Conservation (phyloP, 2,329 filamentous ascomycete genomes). For the Coleophoma cylindrospora region DNA sequence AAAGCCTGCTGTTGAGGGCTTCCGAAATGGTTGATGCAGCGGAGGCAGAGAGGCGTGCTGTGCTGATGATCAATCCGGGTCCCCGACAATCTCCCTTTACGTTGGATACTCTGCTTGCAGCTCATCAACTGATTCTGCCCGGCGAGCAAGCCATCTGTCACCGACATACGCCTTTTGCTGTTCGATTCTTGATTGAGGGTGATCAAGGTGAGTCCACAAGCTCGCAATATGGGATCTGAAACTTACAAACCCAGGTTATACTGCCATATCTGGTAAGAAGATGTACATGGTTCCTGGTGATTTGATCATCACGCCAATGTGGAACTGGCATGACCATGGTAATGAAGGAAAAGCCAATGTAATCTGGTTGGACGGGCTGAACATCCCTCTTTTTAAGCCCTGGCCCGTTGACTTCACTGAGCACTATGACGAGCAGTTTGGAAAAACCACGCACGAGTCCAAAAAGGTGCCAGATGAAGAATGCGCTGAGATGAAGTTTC, state of each 20-base stretch:
- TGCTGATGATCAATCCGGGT: slow-evolving; percentile 1
- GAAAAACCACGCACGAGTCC: slow-evolving; percentile 29
- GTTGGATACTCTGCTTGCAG: slow-evolving; percentile 1
- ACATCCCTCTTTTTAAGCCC: slow-evolving; percentile 35
- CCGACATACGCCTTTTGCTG: slow-evolving; percentile 1
- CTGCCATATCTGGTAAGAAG: slow-evolving; percentile 35
- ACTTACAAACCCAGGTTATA: slow-evolving; percentile 32
- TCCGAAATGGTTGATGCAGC: slow-evolving; percentile 1
- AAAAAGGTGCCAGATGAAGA: background rate
- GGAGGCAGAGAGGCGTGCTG: slow-evolving; percentile 1
- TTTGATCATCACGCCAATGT: slow-evolving; percentile 39
- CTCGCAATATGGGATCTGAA: background rate
- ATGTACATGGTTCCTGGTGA: slow-evolving; percentile 38
- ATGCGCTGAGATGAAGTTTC: slow-evolving; percentile 20
- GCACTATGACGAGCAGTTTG: slow-evolving; percentile 29
- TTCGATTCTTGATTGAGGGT: slow-evolving; percentile 2
- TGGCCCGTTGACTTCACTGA: slow-evolving; percentile 40
- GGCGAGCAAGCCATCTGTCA: slow-evolving; percentile 1
- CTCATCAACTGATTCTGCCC: slow-evolving; percentile 1
- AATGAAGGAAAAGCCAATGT: slow-evolving; percentile 38
- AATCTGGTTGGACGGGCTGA: slow-evolving; percentile 42
- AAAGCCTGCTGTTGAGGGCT: background rate
- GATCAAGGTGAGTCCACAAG: background rate
- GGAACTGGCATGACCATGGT: slow-evolving; percentile 44
- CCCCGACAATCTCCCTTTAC: background rate